Evolutionary conservation across 768 basidiomycete genomes (phyloP).

Genomic region (Inosperma sp.): DNA sequence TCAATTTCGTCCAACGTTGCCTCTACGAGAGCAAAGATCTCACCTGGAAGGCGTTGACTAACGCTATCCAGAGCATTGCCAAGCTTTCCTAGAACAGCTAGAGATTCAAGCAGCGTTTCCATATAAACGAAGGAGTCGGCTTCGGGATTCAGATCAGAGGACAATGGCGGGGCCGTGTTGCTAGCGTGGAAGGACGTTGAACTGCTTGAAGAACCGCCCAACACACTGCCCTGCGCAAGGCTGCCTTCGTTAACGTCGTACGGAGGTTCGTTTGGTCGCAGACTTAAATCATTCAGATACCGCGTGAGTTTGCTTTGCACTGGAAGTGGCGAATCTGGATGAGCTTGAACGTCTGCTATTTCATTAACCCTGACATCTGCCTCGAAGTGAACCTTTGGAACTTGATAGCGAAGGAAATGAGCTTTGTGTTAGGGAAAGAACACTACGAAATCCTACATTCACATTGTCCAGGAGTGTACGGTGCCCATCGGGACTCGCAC

Average conservation of each 20-base stretch:
- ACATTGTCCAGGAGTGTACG: slow-evolving; percentile 78
- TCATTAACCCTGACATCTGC: slow-evolving; percentile 35
- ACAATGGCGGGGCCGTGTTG: too few species aligned
- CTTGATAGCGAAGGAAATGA: slow-evolving; percentile 34
- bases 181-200: slow-evolving; percentile 14
- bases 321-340: slow-evolving; percentile 37
- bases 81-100: slow-evolving; percentile 85
- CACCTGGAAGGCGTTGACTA: slow-evolving; percentile 74
- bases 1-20: slow-evolving; percentile 85
- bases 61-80: slow-evolving; percentile 80
- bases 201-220: slow-evolving; percentile 5
- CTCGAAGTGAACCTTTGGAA: slow-evolving; percentile 64
- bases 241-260: slow-evolving; percentile 52
- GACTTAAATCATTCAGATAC: slow-evolving; percentile 59
- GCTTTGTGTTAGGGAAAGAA: not conserved
- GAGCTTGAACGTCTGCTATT: slow-evolving; percentile 29
- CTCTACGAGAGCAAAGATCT: slow-evolving; percentile 84
- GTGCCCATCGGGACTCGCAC: slow-evolving; percentile 89
- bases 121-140: slow-evolving; percentile 90
- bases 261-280: slow-evolving; percentile 76
- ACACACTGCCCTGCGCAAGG: slow-evolving; percentile 21
- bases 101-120: slow-evolving; percentile 88
- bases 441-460: slow-evolving; percentile 46
- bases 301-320: slow-evolving; percentile 51
- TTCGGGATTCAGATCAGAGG: slow-evolving; percentile 64